Base-by-base conservation (phyloP, 1,139 yeast genomes). In the Yamadazyma triangularis region DNA sequence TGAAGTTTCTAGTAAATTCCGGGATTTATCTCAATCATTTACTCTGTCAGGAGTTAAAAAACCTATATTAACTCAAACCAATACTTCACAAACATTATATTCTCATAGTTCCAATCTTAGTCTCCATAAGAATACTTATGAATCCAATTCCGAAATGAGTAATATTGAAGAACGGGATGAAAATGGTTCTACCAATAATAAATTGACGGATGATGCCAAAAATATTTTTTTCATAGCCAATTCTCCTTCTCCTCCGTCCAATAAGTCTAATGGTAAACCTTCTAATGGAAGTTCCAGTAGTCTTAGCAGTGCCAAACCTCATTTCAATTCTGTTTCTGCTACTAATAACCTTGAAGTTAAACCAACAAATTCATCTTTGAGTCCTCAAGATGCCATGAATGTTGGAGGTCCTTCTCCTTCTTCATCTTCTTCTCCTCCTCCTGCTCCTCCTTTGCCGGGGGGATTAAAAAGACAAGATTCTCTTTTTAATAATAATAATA, bases 161-260 rank as follows among this genome's bases (percentile, higher is more conserved):
- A 60, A 59, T 30, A 58, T 58, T 4, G 56, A 59, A 21, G 63
- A 50, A 29, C 32, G 25, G 4, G 28, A 29, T n/a, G 28, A 18
- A 13, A 21, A 22, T n/a, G 27, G 28, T 22, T 29, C 28, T 23
- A 36, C 35, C 24, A 28, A 27, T 23, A 43, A 42, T 13, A 44
- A 48, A 13, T 30, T 32, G 14, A 30, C 36, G 13, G 28, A 29
- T 10, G 35, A 22, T 23, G 33, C 31, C 12, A 65, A 66, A 41
- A 73, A 74, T 35, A 79, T 79, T 64, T 82, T 82, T 45, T 81
- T 64, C 54, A 77, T 81, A 32, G 84, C 76, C 32, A 75, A 78
- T 35, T 73, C 86, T 1, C 85, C 87, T 1, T 73, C 80, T 0
- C 77, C 80, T 0, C 67, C 70, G 2, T n/a, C n/a, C n/a, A n/a